Conservation (phyloP, 805 yeast species). For the Cyberlindnera xylosilytica region DNA sequence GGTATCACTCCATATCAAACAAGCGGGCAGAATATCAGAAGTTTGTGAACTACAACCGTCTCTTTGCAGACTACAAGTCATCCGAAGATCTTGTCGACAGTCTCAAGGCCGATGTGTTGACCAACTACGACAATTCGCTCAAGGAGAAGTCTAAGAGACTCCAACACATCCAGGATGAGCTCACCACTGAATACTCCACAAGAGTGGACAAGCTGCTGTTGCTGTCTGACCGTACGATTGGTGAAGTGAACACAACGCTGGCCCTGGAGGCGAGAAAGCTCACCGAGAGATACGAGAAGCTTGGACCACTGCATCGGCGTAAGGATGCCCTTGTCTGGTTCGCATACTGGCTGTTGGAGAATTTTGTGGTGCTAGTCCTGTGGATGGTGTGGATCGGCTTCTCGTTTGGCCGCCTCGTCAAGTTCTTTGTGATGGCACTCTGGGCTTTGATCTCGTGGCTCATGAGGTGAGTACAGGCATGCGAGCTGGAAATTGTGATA, state of each 20-base stretch:
- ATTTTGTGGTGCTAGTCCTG: conserved; percentile 46
- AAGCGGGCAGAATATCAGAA: conserved; percentile 13
- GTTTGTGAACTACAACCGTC: conserved; percentile 9
- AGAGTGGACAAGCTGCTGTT: conserved; percentile 60
- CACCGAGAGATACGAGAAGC: conserved; percentile 45
- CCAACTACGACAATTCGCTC: conserved; percentile 11
- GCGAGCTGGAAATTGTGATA: too few relatives aligned
- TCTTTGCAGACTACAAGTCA: conserved; percentile 10
- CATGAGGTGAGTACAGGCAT: too few relatives aligned
- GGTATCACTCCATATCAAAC: conserved; percentile 23
- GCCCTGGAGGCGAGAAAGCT: conserved; percentile 57
- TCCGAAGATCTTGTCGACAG: conserved; percentile 5
- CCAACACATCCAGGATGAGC: conserved; percentile 18
- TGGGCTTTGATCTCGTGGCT: conserved; percentile 20
- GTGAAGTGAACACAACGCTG: conserved; percentile 70
- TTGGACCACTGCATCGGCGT: conserved; percentile 30
- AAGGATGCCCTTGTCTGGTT: conserved; percentile 36
- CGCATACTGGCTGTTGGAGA: conserved; percentile 47
- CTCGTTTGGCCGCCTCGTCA: conserved; percentile 39
- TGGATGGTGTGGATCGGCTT: conserved; percentile 59
- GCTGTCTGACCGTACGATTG: conserved; percentile 62
- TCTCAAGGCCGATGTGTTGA: conserved; percentile 8
- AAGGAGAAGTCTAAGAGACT: conserved; percentile 22
- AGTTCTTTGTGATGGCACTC: conserved; percentile 10
- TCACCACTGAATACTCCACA: conserved; percentile 35